These are phyloP conservation scores for Cicer arietinum DNA, from an alignment of 306 rosid species.

Conservation along the genomic window DNA sequence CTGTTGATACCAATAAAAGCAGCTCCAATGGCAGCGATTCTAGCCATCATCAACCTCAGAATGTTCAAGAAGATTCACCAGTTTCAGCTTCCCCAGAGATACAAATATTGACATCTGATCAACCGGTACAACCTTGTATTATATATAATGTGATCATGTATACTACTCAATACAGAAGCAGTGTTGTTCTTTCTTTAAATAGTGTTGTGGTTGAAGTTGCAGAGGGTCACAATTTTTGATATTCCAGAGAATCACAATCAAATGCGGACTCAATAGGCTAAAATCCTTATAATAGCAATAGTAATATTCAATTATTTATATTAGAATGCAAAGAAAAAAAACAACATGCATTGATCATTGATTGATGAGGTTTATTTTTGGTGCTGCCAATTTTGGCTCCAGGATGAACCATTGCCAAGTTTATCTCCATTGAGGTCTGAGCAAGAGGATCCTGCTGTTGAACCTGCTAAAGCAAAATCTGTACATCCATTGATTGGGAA, in stretches of 20 bases:
- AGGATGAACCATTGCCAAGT: slow-evolving; percentile 59
- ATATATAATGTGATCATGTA: no score
- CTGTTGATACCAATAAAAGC: no score
- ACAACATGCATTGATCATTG: background rate
- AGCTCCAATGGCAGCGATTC: no score
- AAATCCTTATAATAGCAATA: background rate
- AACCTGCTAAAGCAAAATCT: background rate
- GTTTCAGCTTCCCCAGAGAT: no score
- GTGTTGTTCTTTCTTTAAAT: no score
- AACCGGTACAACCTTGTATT: no score
- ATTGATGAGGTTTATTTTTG: background rate
- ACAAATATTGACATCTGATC: no score
- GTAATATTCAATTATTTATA: background rate
- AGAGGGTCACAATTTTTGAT: background rate
- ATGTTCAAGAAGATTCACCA: no score
- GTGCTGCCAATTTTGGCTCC: slow-evolving; percentile 39
- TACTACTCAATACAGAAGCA: no score
- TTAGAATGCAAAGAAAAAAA: background rate
- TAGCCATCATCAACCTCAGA: no score
- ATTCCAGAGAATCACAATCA: background rate
- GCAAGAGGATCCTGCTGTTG: background rate
- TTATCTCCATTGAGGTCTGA: slow-evolving; percentile 46
- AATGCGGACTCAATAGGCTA: background rate
- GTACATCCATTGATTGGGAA: background rate
- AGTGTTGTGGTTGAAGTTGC: background rate